These are phyloP conservation scores for Calonectria fujianensis DNA, from an alignment of 2,329 filamentous ascomycete species.

Conservation along the genomic window DNA sequence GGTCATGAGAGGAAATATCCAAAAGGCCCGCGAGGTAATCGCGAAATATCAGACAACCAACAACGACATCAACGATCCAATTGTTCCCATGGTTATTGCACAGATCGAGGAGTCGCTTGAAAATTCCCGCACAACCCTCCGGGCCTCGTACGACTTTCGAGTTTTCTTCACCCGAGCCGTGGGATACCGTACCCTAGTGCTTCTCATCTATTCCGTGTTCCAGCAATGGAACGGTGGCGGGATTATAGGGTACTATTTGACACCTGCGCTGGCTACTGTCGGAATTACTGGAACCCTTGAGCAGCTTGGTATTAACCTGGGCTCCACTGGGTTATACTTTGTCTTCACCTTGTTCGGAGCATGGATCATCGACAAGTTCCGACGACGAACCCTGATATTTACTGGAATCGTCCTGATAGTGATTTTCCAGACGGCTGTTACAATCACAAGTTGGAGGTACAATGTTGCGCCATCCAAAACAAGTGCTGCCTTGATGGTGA, in stretches of 20 bases:
- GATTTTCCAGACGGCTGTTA: constrained; percentile 46
- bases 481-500: constrained; percentile 40
- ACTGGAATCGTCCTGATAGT: constrained; percentile 46
- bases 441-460: constrained; percentile 50
- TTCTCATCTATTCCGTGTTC: constrained; percentile 47
- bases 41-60: constrained; percentile 46
- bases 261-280: constrained; percentile 45
- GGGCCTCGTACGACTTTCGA: constrained; percentile 48
- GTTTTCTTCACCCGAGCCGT: constrained; percentile 49
- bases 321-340: constrained; percentile 47
- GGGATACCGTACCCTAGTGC: constrained; percentile 41
- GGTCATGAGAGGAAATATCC: constrained; percentile 49
- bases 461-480: background rate
- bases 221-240: constrained; percentile 49
- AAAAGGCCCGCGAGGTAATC: constrained; percentile 49
- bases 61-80: constrained; percentile 47
- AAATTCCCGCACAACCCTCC: constrained; percentile 35
- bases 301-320: constrained; percentile 48
- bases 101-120: constrained; percentile 52
- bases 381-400: constrained; percentile 49
- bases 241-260: constrained; percentile 47
- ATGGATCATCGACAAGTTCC: constrained; percentile 47
- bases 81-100: constrained; percentile 45
- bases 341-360: constrained; percentile 51
- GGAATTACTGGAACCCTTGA: constrained; percentile 46